phyloP scores from a whole-genome alignment of 2,329 filamentous ascomycete species.

The Cytospora mali region DNA sequence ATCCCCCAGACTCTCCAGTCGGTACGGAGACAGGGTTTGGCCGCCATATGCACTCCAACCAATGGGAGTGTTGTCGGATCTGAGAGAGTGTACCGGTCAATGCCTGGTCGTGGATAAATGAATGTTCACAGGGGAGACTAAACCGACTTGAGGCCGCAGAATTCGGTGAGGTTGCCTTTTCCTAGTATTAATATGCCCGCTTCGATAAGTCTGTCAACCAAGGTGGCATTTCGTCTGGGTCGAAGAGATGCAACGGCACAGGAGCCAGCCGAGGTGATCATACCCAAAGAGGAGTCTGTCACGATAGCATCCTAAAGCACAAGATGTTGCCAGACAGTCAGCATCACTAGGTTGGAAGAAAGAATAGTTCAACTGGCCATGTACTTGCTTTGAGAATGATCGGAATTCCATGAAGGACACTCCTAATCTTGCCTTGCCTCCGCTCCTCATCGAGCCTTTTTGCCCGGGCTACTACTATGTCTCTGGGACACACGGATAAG shows the following conservation, averaged over 20 bases:
- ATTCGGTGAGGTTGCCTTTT: slow-evolving; percentile 43
- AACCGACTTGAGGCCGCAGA: slow-evolving; percentile 34
- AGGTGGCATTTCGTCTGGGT: slow-evolving; percentile 40
- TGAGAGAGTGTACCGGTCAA: slow-evolving; percentile 33
- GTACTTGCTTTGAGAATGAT: slow-evolving; percentile 40
- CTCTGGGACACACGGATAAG: slow-evolving; percentile 42
- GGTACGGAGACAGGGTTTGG: slow-evolving; percentile 31
- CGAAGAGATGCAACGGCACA: slow-evolving; percentile 42
- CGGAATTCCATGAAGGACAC: slow-evolving; percentile 46
- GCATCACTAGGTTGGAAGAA: neutral
- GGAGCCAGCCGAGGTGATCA: slow-evolving; percentile 45
- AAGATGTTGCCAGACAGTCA: neutral
- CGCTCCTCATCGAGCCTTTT: slow-evolving; percentile 44
- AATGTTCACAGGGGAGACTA: neutral
- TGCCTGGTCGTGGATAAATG: neutral
- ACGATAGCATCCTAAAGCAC: slow-evolving; percentile 41
- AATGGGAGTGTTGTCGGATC: slow-evolving; percentile 39
- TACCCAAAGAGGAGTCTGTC: slow-evolving; percentile 40
- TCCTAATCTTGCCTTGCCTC: slow-evolving; percentile 38
- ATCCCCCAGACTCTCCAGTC: slow-evolving; percentile 18
- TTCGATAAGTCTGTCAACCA: slow-evolving; percentile 35
- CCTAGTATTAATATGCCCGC: slow-evolving; percentile 29
- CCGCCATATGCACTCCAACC: slow-evolving; percentile 43
- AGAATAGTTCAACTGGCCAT: neutral
- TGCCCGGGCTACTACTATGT: slow-evolving; percentile 40